Percentiles rank a stretch among this genome's conserved stretches.
Evolutionary conservation across 106 monocot genomes (phyloP).

Genomic region (Hemerocallis citrina): DNA sequence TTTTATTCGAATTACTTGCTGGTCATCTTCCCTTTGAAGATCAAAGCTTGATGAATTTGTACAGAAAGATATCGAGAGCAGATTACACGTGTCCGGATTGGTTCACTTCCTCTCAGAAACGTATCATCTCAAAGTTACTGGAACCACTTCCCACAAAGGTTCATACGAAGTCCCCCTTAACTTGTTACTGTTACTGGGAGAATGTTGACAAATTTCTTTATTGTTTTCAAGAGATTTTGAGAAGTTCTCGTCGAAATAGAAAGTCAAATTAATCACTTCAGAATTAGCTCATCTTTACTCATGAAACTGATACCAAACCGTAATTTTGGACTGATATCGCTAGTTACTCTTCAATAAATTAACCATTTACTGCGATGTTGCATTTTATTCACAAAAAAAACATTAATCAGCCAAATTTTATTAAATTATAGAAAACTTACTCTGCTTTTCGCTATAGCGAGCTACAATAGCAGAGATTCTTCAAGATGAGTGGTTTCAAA

Average conservation of each 20-base stretch:
- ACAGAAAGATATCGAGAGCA: constrained; percentile 49
- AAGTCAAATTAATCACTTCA: neutral
- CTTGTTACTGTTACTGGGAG: neutral
- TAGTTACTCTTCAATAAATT: too few relatives aligned
- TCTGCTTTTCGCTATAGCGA: constrained; percentile 18
- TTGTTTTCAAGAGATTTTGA: neutral
- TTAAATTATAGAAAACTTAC: too few relatives aligned
- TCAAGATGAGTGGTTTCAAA: constrained; percentile 50
- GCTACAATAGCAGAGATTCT: constrained; percentile 47
- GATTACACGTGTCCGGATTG: constrained; percentile 43
- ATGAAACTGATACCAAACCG: too few relatives aligned
- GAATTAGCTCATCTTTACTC: too few relatives aligned
- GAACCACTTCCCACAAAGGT: constrained; percentile 36
- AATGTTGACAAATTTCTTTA: neutral
- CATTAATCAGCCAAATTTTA: too few relatives aligned
- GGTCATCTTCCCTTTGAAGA: constrained; percentile 59
- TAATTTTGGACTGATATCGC: too few relatives aligned
- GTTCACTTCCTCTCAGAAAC: constrained; percentile 33
- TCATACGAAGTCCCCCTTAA: neutral
- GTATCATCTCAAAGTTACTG: constrained; percentile 30
- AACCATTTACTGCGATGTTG: too few relatives aligned
- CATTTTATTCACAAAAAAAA: neutral
- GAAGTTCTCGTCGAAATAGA: neutral
- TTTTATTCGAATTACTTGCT: constrained; percentile 60
- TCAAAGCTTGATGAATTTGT: constrained; percentile 35